These are phyloP conservation scores for Dioscorea dumetorum DNA, from an alignment of 106 monocot genomes.

Conservation along the genomic window DNA sequence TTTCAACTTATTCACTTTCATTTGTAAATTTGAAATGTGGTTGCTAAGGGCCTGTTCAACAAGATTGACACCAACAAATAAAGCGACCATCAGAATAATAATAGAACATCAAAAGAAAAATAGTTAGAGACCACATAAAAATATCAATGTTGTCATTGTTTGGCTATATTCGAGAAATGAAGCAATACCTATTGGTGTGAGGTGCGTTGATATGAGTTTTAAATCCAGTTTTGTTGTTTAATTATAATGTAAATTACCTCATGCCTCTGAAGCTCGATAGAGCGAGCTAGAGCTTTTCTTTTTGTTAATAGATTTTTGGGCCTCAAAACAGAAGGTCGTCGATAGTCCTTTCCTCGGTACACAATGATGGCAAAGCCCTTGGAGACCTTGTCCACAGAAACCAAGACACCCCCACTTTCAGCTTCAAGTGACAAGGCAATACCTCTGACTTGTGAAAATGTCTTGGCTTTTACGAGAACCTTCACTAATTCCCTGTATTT, in stretches of 20 bases:
- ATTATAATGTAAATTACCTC: slow-evolving; percentile 35
- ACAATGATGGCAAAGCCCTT: slow-evolving; percentile 87
- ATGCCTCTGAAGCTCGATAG: slow-evolving; percentile 85
- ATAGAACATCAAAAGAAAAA: background rate
- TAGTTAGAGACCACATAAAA: background rate
- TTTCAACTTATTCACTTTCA: slow-evolving; percentile 57
- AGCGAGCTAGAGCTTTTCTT: slow-evolving; percentile 90
- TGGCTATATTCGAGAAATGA: no score
- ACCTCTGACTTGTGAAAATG: slow-evolving; percentile 54
- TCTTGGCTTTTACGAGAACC: slow-evolving; percentile 76
- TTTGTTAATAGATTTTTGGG: slow-evolving; percentile 92
- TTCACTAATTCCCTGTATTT: slow-evolving; percentile 94
- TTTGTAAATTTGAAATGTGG: slow-evolving; percentile 50
- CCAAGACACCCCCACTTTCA: slow-evolving; percentile 87
- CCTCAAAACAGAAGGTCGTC: slow-evolving; percentile 56
- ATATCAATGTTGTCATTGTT: no score
- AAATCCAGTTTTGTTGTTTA: no score
- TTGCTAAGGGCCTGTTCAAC: slow-evolving; percentile 53
- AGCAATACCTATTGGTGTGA: no score
- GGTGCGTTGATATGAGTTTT: no score
- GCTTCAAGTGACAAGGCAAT: slow-evolving; percentile 89
- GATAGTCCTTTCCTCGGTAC: slow-evolving; percentile 80
- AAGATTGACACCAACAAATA: background rate
- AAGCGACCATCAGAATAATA: background rate
- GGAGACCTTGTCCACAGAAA: slow-evolving; percentile 95